Conservation (phyloP, 1,284 basidiomycete genomes). For the Phlebopus sp. region DNA sequence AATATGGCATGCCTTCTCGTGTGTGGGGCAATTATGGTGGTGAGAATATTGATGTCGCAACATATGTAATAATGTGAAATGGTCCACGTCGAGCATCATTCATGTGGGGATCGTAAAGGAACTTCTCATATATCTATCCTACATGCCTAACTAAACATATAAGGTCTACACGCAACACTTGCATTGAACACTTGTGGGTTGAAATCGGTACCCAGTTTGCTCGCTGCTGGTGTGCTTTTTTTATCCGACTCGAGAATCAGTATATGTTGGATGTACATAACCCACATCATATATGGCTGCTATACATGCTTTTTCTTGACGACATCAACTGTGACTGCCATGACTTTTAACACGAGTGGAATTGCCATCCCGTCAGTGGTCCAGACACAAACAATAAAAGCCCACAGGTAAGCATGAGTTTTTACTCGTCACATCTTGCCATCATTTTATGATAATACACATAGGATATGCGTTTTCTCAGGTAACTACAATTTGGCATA, state of each 20-base stretch:
- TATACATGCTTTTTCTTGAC: conserved; percentile 33
- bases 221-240: conserved; percentile 26
- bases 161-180: conserved; percentile 35
- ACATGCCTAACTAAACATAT: not conserved
- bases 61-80: conserved; percentile 21
- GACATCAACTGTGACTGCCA: conserved; percentile 31
- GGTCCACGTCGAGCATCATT: conserved; percentile 26
- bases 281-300: conserved; percentile 29
- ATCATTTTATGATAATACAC: not conserved
- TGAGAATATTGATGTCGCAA: conserved; percentile 28
- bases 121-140: not conserved
- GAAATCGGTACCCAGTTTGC: conserved; percentile 28
- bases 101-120: conserved; percentile 29
- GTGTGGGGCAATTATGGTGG: conserved; percentile 27
- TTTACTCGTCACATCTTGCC: not conserved
- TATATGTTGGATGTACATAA: conserved; percentile 19
- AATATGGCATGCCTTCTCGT: conserved; percentile 10
- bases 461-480: conserved; percentile 13
- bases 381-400: conserved; percentile 9
- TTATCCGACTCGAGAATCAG: conserved; percentile 21
- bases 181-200: conserved; percentile 40
- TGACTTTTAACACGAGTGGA: conserved; percentile 31
- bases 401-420: conserved; percentile 4
- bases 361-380: conserved; percentile 27
- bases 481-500: conserved; percentile 5